Evolutionary conservation across 2,329 filamentous ascomycete species (phyloP).

Genomic region (Aspergillus fumigatus): DNA sequence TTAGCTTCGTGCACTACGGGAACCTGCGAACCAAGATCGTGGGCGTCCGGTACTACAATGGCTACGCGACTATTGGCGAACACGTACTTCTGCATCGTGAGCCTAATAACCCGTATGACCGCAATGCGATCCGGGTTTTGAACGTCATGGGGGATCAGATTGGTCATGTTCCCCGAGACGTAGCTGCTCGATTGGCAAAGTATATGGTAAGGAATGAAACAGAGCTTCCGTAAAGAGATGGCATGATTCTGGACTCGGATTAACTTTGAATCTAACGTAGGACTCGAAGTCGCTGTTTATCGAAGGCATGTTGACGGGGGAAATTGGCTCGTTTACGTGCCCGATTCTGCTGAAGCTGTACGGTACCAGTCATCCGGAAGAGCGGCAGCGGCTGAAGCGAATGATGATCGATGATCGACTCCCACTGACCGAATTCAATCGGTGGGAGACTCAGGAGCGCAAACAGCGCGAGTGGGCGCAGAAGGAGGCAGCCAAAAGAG

Average conservation of each 20-base stretch:
- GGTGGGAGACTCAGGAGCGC: conserved; percentile 50
- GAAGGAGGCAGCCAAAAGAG: conserved; percentile 35
- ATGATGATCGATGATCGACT: conserved; percentile 63
- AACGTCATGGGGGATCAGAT: conserved; percentile 74
- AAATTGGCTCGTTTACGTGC: conserved; percentile 65
- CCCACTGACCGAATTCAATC: conserved; percentile 49
- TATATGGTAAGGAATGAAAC: conserved; percentile 56
- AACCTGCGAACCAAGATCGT: conserved; percentile 53
- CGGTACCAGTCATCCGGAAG: conserved; percentile 56
- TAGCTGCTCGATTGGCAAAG: conserved; percentile 67
- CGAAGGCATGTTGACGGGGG: conserved; percentile 65
- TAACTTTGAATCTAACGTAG: conserved; percentile 17
- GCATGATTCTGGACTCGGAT: background rate
- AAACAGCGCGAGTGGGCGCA: conserved; percentile 42
- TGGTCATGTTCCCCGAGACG: conserved; percentile 66
- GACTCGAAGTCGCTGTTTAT: conserved; percentile 58
- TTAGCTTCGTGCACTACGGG: conserved; percentile 37
- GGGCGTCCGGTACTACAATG: conserved; percentile 59
- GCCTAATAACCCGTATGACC: conserved; percentile 64
- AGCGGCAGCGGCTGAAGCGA: conserved; percentile 53
- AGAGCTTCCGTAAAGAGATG: background rate
- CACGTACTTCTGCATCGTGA: conserved; percentile 61
- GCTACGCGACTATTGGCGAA: conserved; percentile 59
- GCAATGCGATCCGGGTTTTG: conserved; percentile 71
- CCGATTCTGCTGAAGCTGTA: conserved; percentile 66